phyloP scores from a whole-genome alignment of 345 rosid genomes.

The Salix suchowensis region DNA sequence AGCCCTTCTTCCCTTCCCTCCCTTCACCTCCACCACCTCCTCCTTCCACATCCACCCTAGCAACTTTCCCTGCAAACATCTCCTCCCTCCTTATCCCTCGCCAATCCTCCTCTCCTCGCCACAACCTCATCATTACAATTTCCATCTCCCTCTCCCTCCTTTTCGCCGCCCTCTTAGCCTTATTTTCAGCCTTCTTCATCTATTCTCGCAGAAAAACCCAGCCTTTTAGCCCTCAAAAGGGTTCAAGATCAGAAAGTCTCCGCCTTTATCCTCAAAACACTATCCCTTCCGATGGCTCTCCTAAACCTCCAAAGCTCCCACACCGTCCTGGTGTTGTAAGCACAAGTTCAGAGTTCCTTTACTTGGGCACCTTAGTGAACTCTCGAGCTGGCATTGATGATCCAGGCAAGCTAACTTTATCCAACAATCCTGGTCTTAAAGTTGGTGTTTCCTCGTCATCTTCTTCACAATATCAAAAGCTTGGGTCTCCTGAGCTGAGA shows the following conservation, averaged over 20 bases:
- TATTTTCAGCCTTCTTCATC: constrained; percentile 38
- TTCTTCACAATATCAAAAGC: constrained; percentile 38
- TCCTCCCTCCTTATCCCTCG: constrained; percentile 70
- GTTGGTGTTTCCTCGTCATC: constrained; percentile 44
- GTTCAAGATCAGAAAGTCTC: constrained; percentile 45
- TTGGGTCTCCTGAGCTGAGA: constrained; percentile 86
- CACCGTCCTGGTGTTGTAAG: constrained; percentile 24
- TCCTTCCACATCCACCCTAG: constrained; percentile 34
- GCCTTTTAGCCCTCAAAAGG: constrained; percentile 28
- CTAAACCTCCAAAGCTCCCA: constrained; percentile 25
- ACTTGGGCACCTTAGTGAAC: constrained; percentile 72
- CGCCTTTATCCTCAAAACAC: constrained; percentile 66
- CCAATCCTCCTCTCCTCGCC: constrained; percentile 20
- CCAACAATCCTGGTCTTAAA: constrained; percentile 36
- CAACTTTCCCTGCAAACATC: constrained; percentile 88
- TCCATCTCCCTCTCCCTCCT: constrained; percentile 54
- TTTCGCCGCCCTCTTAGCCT: constrained; percentile 44
- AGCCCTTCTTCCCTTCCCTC: constrained; percentile 15
- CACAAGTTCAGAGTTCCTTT: constrained; percentile 75
- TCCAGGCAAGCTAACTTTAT: constrained; percentile 22
- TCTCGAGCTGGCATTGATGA: constrained; percentile 30
- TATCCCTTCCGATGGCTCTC: constrained; percentile 55
- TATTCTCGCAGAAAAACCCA: constrained; percentile 35
- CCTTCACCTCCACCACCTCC: constrained; percentile 30
- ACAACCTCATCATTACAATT: constrained; percentile 29